Conservation (phyloP, 139 green algal genomes). For the Chlorella sp. region DNA sequence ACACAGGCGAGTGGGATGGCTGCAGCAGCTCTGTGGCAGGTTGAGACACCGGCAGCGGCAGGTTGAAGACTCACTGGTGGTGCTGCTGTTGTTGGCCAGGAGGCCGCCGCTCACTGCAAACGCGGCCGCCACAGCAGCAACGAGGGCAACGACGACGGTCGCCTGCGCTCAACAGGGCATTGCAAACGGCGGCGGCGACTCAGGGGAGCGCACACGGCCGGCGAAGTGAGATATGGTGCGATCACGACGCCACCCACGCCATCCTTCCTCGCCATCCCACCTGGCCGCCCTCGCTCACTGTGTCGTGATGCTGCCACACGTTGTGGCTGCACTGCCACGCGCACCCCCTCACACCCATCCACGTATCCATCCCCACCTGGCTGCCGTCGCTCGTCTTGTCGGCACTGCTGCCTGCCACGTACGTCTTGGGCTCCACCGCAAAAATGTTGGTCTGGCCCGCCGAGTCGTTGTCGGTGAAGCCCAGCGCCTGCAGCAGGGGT, state of each 20-base stretch:
- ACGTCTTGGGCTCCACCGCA: constrained; percentile 46
- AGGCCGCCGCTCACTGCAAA: constrained; percentile 32
- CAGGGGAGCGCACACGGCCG: too few relatives aligned
- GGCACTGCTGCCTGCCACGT: constrained; percentile 35
- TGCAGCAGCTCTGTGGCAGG: neutral
- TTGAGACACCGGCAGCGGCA: neutral
- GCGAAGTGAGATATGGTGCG: too few relatives aligned
- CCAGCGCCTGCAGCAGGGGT: constrained; percentile 39
- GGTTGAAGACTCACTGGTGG: neutral
- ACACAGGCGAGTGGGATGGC: neutral
- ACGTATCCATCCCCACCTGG: constrained; percentile 8
- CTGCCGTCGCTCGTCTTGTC: constrained; percentile 26
- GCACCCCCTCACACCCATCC: too few relatives aligned
- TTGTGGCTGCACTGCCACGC: too few relatives aligned
- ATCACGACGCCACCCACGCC: too few relatives aligned
- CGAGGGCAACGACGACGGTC: neutral
- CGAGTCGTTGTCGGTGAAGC: constrained; percentile 68
- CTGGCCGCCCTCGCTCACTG: too few relatives aligned
- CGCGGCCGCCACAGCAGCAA: constrained; percentile 27
- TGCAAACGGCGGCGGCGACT: too few relatives aligned
- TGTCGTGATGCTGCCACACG: too few relatives aligned
- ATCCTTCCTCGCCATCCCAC: too few relatives aligned
- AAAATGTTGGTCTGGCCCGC: constrained; percentile 78
- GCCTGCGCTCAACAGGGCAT: neutral
- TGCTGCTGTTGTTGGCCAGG: constrained; percentile 21